A percentile compares a stretch with the other conserved stretches of the same genome.
Conservation (phyloP, 257 asterid genomes). For the Nemophila menziesii region DNA sequence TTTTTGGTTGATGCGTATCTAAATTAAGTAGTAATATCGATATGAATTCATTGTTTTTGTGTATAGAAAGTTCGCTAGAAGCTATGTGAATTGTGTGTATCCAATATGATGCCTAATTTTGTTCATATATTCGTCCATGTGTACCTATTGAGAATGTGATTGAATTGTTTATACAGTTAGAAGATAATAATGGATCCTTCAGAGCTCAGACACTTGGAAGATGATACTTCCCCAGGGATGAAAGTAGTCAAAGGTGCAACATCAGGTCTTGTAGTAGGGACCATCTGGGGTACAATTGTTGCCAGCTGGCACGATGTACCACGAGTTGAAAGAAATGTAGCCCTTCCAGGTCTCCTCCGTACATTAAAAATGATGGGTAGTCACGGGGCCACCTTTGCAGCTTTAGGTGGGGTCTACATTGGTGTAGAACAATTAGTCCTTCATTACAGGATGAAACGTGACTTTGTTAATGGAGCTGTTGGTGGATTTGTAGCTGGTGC, state of each 20-base stretch:
- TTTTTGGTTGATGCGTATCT: neutral
- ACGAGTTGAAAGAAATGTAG: conserved; percentile 87
- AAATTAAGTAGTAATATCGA: neutral
- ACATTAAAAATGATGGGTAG: conserved; percentile 94
- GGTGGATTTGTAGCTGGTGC: conserved; percentile 97
- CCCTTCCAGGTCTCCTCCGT: conserved; percentile 89
- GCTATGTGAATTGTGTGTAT: neutral
- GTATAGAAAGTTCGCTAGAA: neutral
- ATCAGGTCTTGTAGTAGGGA: conserved; percentile 68
- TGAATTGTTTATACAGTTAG: conserved; percentile 1
- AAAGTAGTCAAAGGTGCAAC: conserved; percentile 79
- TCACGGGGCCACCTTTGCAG: conserved; percentile 83
- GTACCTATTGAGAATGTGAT: neutral
- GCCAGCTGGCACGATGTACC: conserved; percentile 99
- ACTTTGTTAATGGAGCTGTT: conserved; percentile 84
- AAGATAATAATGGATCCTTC: conserved; percentile 48
- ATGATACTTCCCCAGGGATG: conserved; percentile 44
- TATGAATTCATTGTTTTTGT: neutral
- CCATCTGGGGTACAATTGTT: conserved; percentile 78
- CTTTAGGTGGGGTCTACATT: conserved; percentile 83
- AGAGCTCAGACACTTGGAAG: conserved; percentile 72
- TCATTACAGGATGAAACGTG: conserved; percentile 75
- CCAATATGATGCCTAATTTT: neutral
- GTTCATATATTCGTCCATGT: neutral
- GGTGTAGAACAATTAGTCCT: conserved; percentile 78